These are phyloP conservation scores for Diaporthe amygdali DNA, from an alignment of 2,329 filamentous ascomycete species.

Conservation along the genomic window DNA sequence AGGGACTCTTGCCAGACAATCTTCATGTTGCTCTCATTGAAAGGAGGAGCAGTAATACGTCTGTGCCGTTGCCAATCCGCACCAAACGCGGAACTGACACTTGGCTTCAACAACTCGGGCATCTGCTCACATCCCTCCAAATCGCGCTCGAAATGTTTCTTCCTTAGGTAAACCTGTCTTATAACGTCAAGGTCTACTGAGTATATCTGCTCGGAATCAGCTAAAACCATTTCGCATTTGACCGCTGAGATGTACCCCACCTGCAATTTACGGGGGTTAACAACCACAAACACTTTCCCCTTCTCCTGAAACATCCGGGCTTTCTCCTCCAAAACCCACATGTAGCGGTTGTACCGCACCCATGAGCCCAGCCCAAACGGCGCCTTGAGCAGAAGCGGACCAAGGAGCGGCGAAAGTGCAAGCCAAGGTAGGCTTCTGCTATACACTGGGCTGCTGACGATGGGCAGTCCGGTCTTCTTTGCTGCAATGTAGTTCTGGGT, in stretches of 20 bases:
- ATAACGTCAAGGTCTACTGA: neutral
- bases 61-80: constrained; percentile 13
- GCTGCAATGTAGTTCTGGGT: neutral
- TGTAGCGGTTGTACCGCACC: neutral
- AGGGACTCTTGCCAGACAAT: constrained; percentile 14
- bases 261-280: neutral
- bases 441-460: neutral
- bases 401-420: neutral
- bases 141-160: neutral
- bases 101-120: neutral
- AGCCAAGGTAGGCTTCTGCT: neutral
- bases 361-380: constrained; percentile 8
- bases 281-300: neutral
- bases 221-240: fast-evolving
- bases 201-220: neutral
- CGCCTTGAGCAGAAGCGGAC: neutral
- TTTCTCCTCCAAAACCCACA: neutral
- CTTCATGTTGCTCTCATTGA: constrained; percentile 16
- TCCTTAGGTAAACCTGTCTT: constrained; percentile 1
- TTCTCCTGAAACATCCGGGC: neutral
- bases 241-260: neutral
- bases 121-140: neutral
- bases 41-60: constrained; percentile 13
- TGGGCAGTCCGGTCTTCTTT: neutral
- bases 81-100: neutral